Conservation (phyloP, 176 grass and related monocot species). For the Avena eriantha region DNA sequence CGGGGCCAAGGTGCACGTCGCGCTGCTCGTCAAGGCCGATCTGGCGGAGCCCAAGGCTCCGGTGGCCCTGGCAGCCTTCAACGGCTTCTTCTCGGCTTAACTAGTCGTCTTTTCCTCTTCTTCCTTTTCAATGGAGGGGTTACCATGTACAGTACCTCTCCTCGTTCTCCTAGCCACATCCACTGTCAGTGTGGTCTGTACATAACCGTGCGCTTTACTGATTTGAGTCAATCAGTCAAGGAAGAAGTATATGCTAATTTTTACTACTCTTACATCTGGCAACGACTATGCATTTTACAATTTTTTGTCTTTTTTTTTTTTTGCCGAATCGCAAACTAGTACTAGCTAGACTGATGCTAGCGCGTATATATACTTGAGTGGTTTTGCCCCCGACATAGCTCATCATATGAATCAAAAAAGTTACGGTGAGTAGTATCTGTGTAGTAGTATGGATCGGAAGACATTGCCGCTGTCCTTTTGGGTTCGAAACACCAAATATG, state of each 20-base stretch:
- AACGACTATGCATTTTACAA: too few species aligned
- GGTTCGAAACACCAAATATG: background rate
- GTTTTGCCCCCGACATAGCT: too few species aligned
- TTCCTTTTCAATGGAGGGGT: background rate
- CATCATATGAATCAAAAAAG: background rate
- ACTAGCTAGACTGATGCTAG: background rate
- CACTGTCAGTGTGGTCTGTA: too few species aligned
- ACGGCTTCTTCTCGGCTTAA: slow-evolving; percentile 79
- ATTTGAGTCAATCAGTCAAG: too few species aligned
- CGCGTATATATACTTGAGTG: too few species aligned
- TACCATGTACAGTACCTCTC: background rate
- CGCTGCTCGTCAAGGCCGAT: background rate
- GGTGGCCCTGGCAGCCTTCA: slow-evolving; percentile 40
- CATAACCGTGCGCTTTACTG: too few species aligned
- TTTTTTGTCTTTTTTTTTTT: too few species aligned
- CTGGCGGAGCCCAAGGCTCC: slow-evolving; percentile 52
- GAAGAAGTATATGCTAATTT: too few species aligned
- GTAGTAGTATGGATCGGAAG: background rate
- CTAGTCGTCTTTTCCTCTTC: background rate
- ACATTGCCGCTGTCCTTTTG: background rate
- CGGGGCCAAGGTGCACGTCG: slow-evolving; percentile 23
- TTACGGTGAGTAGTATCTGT: background rate
- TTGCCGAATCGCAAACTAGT: too few species aligned
- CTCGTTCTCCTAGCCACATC: too few species aligned
- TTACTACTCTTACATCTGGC: too few species aligned